phyloP scores from a whole-genome alignment of 768 basidiomycete species.

The Lactarius akahatsu region DNA sequence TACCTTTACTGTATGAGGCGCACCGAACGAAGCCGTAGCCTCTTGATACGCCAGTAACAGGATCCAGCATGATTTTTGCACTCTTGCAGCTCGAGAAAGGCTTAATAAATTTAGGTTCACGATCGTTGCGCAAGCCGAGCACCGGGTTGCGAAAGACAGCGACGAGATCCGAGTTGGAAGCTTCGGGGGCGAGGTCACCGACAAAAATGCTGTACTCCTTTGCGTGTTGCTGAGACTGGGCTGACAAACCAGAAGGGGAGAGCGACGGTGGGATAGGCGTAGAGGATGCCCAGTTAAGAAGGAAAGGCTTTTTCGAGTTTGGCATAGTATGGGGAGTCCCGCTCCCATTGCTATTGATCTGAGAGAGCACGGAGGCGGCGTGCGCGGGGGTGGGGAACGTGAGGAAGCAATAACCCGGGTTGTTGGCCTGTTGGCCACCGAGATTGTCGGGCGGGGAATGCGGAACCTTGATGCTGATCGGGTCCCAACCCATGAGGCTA shows the following conservation, averaged over 20 bases:
- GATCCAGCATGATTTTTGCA: conserved; percentile 94
- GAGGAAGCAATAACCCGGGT: conserved; percentile 85
- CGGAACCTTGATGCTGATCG: conserved; percentile 70
- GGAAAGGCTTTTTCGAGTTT: conserved; percentile 79
- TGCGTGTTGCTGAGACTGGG: conserved; percentile 57
- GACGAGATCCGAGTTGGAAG: conserved; percentile 93
- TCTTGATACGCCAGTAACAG: conserved; percentile 81
- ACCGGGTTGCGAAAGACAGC: conserved; percentile 90
- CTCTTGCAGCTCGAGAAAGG: conserved; percentile 92
- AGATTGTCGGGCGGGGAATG: conserved; percentile 55
- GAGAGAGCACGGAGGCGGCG: conserved; percentile 68
- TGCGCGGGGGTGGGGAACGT: conserved; percentile 74
- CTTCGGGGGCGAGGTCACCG: conserved; percentile 89
- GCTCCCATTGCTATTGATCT: conserved; percentile 52
- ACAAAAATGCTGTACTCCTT: conserved; percentile 95
- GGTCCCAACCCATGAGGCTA: conserved; percentile 83
- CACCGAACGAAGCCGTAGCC: conserved; percentile 93
- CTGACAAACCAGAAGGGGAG: conserved; percentile 37
- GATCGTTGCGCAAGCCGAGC: conserved; percentile 77
- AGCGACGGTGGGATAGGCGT: conserved; percentile 37
- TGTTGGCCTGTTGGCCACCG: conserved; percentile 68
- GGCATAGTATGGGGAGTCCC: conserved; percentile 67
- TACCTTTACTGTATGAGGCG: conserved; percentile 31
- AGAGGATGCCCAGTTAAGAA: conserved; percentile 71
- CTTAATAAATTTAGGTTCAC: conserved; percentile 84